These are phyloP conservation scores for Metarhizium brunneum DNA, from an alignment of 2,329 filamentous ascomycete species.

Conservation along the genomic window DNA sequence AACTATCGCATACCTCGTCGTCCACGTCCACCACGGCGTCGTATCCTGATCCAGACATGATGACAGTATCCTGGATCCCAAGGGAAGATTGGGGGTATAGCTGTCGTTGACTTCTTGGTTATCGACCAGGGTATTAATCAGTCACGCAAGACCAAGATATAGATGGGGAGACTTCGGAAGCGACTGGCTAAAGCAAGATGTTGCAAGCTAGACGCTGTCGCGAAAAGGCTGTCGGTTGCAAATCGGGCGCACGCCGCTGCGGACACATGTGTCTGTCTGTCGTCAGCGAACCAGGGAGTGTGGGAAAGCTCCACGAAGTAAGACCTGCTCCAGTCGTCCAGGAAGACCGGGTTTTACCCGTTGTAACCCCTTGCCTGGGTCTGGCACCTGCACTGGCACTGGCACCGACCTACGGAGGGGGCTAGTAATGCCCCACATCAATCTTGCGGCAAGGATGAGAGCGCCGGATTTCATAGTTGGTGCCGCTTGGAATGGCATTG, in stretches of 20 bases:
- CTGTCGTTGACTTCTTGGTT: neutral
- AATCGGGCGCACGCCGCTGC: slow-evolving; percentile 6
- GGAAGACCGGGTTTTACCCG: neutral
- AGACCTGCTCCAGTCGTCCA: too few relatives aligned
- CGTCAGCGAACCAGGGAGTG: neutral
- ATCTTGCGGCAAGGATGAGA: too few relatives aligned
- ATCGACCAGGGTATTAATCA: neutral
- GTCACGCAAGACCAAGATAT: neutral
- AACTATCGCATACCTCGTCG: slow-evolving; percentile 58
- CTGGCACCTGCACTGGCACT: too few relatives aligned
- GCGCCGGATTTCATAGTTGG: too few relatives aligned
- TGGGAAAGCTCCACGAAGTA: too few relatives aligned
- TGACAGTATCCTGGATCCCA: slow-evolving; percentile 15
- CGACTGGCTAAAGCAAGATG: neutral
- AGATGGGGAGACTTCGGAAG: neutral
- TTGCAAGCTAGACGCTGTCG: neutral
- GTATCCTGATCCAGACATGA: slow-evolving; percentile 79
- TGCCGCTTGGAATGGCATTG: too few relatives aligned
- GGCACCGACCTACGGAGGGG: too few relatives aligned
- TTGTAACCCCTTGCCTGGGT: too few relatives aligned
- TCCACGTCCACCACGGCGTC: slow-evolving; percentile 98
- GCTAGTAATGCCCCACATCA: too few relatives aligned
- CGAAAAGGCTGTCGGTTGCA: neutral
- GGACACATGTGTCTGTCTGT: slow-evolving; percentile 9
- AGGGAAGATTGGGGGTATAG: neutral